Evolutionary conservation across 257 asterid genomes (phyloP), one percentile per base, ranked within the genome.

Genomic region (Nicotiana paniculata): DNA sequence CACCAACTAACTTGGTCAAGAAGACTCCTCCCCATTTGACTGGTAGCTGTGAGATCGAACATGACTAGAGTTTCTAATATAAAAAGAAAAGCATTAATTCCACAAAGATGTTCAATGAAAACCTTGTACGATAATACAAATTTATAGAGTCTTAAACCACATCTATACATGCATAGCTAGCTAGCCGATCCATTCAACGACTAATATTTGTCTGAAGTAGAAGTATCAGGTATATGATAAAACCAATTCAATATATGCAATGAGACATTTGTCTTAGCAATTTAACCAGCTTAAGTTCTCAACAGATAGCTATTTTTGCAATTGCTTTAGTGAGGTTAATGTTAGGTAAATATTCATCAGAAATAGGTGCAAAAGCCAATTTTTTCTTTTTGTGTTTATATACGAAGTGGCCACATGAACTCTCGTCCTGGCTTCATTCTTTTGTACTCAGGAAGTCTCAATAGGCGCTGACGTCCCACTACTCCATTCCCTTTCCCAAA

Each of bases 341-440:
- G 2, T 55, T 37, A 10, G 57, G 77, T 69, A 69, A 39, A n/a
- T 69, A 69, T 39, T n/a, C 32, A 39, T 69, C 15, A 48, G 4
- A 48, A 48, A 37, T 37, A 37, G 54, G 15, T 48, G 9, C 54
- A 4, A 9, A 39, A 39, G 77, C 17, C 30, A 35, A 8, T 5
- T 37, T 37, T 37, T 37, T 37, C 8, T 37, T 64, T 28, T 64
- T 64, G 43, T 13, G 69, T 28, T 63, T 21, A 13, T 28, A 0
- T 48, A 48, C 15, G 13, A 48, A 48, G 15, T 48, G 10, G 11
- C 10, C 81, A 70, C 53, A 53, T 53, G 83, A 72, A 61, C 76
- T 57, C 30, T 65, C 77, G 21, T 79, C 72, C 67, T 59, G 35
- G 51, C 87, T 81, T 77, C 77, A 70, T 72, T 78, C 78, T 80